A percentile compares a stretch with the other conserved stretches of the same genome.
phyloP scores from a whole-genome alignment of 441 rosid genomes.

The Populus hybrid region DNA sequence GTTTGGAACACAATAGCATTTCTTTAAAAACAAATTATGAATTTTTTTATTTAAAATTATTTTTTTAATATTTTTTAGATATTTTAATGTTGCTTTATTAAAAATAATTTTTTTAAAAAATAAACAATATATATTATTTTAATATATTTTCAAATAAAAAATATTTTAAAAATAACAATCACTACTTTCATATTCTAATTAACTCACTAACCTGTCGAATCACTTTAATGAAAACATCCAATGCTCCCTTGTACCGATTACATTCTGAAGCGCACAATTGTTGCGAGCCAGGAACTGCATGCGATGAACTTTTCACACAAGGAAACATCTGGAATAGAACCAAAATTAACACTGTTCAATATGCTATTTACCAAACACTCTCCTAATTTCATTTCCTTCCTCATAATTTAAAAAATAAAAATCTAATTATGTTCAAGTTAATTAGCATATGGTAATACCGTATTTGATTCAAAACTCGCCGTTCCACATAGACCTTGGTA shows the following conservation, averaged over 20 bases:
- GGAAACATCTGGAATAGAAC: conserved; percentile 53
- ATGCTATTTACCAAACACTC: neutral
- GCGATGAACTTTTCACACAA: conserved; percentile 62
- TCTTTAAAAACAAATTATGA: no score
- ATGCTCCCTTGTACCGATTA: conserved; percentile 54
- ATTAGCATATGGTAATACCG: neutral
- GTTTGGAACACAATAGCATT: no score
- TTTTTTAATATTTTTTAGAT: no score
- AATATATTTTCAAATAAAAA: no score
- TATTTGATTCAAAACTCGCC: conserved; percentile 6
- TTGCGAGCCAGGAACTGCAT: conserved; percentile 60
- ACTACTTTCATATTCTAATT: no score
- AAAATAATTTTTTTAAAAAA: no score
- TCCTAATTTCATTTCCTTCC: neutral
- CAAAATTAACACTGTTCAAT: neutral
- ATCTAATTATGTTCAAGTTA: no score
- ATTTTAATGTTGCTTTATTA: no score
- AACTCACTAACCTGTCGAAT: conserved; percentile 68
- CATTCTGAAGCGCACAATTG: conserved; percentile 83
- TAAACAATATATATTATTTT: no score
- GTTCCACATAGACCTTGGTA: conserved; percentile 59
- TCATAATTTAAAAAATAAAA: neutral
- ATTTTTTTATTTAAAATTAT: no score
- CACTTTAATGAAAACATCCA: conserved; percentile 83
- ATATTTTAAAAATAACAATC: no score